Base-by-base conservation (phyloP, 2,329 filamentous ascomycete genomes). In the Colletotrichum sp. region DNA sequence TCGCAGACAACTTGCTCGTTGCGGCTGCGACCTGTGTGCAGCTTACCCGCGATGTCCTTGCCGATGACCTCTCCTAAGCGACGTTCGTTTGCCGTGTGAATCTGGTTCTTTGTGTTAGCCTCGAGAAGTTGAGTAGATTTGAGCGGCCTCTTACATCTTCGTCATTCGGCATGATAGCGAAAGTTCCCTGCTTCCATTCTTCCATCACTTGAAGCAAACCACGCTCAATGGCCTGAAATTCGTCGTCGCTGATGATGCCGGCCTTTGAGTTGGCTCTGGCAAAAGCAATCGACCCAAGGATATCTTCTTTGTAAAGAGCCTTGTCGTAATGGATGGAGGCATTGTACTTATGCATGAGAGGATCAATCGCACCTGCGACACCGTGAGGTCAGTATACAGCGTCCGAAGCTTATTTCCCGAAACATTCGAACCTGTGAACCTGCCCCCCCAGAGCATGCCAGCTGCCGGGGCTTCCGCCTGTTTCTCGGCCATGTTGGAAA, bases 1-100 rank as follows among this genome's bases (percentile, higher is more conserved):
- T 94, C 93, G 32, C 92, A 94, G 32, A 92, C 93, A 73, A 95
- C 91, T 84, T 95, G 93, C 82, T 95, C 93, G 80, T 95, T 95
- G 77, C 93, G 88, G 83, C 91, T 93, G 26, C 93, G 90, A 61
- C 90, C 90, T 5, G 93, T 95, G 84, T 95, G 93, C 72, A 95
- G 88, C 86, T 95, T 95, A 9, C 93, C 93, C 3, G 92, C 92
- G 77, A 92, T 92, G 34, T 93, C 89, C 81, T 92, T 94, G 78
- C 93, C 92, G 74, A 95, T 93, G 76, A 95, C 88, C 85, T 95
- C 93, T 72, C 92, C 92, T 38, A 91, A 82, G 24, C 90, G 88
- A 70, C 90, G 88, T 82, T 91, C 88, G 75, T 90, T 90, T 60
- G 89, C 88, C 5, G 88, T 90, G 80, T 90, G 88, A 69, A 90